Conservation (phyloP, 331 rosid species). For the Malus hybrid region DNA sequence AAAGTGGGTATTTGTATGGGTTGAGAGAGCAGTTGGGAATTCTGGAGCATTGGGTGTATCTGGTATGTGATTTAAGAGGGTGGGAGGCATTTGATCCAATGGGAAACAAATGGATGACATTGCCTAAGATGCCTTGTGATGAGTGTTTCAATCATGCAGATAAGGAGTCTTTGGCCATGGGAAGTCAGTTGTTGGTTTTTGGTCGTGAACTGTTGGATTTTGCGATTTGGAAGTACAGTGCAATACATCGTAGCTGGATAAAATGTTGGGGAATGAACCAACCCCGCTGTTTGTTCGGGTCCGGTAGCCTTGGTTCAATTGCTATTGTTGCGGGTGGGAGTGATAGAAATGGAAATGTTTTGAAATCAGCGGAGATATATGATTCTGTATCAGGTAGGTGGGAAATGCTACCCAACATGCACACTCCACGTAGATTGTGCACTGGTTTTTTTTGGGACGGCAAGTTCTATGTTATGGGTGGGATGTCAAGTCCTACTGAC, state of each 20-base stretch:
- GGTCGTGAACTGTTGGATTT: constrained; percentile 86
- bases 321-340: constrained; percentile 92
- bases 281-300: constrained; percentile 92
- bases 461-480: constrained; percentile 91
- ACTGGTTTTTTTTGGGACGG: constrained; percentile 87
- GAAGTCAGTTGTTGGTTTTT: constrained; percentile 71
- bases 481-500: constrained; percentile 73
- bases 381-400: constrained; percentile 64
- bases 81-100: constrained; percentile 74
- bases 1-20: constrained; percentile 61
- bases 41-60: constrained; percentile 79
- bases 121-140: constrained; percentile 93
- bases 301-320: constrained; percentile 77
- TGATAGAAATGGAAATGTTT: constrained; percentile 67
- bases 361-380: constrained; percentile 73
- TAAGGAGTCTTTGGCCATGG: constrained; percentile 94
- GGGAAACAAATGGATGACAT: constrained; percentile 65
- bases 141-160: constrained; percentile 95
- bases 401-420: constrained; percentile 79
- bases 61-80: constrained; percentile 88
- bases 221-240: constrained; percentile 83
- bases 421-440: constrained; percentile 77
- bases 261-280: constrained; percentile 75
- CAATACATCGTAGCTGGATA: constrained; percentile 53
- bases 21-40: constrained; percentile 62